Evolutionary conservation across 495 filamentous ascomycete species (phyloP), one percentile per base, ranked within the genome.

Genomic region (Tuber umbilicatum): DNA sequence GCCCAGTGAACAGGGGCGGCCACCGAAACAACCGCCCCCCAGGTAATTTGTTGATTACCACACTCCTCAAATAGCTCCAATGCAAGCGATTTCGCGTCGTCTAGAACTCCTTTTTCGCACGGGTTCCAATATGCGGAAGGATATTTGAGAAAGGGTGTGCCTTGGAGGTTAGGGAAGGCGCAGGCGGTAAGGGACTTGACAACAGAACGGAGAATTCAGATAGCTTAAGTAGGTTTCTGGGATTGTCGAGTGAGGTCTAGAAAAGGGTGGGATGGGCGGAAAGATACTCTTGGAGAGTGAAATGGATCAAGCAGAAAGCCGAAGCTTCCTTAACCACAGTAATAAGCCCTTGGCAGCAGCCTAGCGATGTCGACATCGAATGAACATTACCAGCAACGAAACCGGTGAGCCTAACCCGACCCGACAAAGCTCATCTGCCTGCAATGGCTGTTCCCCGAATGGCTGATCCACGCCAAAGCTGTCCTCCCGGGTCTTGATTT

Each of bases 91-190:
- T 64, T 64, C 55, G 31, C 14, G 55, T 14, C 27, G 4, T 35
- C 55, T 6, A 35, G 27, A 64, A 35, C 19, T 35, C 27, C 27
- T 14, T 6, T 64, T 64, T 27, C 3, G 50, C 14, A 14, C 7
- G 27, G 27, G 55, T 14, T 35, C 27, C 55, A 2, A 64, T 64
- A 64, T 35, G 35, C 19, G 31, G 27, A 64, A 35, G 55, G 16
- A 64, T 64, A 64, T 35, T 64, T 64, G 55, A 64, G 55, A 64
- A 64, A 64, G 31, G 55, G 27, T 64, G 55, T 64, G 27, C 16
- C 27, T 35, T 17, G 55, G 55, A 35, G 55, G 19, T n/a, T 50
- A 21, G 19, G 45, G 21, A 21, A 50, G 23, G 45, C 12, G 14
- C 14, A 12, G 14, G 14, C 2, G 55, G 55, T 17, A 64, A 35